Percentiles rank a stretch among this genome's conserved stretches.
phyloP scores from a whole-genome alignment of 306 rosid species.

The Dalbergia cochinchinensis region DNA sequence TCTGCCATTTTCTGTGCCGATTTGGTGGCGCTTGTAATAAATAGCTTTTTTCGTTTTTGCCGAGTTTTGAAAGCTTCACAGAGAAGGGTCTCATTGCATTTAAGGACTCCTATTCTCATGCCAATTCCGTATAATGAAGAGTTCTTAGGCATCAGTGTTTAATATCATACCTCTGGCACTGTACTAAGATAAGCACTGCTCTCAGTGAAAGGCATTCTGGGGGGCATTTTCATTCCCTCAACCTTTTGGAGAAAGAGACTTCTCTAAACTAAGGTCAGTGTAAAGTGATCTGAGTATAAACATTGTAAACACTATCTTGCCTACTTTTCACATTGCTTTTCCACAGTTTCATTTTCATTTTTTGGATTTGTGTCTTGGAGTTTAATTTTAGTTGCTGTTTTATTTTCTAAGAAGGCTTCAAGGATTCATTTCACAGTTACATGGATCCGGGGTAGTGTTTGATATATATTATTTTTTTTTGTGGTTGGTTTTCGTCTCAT shows the following conservation, averaged over 20 bases:
- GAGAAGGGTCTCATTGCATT: conserved; percentile 52
- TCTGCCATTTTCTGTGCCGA: conserved; percentile 58
- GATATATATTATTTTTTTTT: conserved; percentile 6
- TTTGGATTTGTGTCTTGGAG: not conserved
- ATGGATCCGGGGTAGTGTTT: conserved; percentile 62
- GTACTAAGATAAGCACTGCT: not conserved
- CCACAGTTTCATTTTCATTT: not conserved
- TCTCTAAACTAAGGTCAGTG: conserved; percentile 50
- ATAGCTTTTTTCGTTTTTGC: conserved; percentile 44
- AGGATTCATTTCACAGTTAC: conserved; percentile 39
- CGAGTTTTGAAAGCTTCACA: conserved; percentile 31
- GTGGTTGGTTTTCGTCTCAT: conserved; percentile 53
- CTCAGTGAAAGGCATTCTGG: conserved; percentile 16
- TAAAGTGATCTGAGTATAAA: conserved; percentile 22
- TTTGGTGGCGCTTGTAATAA: conserved; percentile 81
- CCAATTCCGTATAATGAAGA: conserved; percentile 28
- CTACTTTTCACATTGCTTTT: not conserved
- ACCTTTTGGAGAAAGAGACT: conserved; percentile 62
- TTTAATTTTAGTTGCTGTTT: conserved; percentile 25
- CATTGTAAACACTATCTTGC: not conserved
- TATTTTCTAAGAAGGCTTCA: conserved; percentile 12
- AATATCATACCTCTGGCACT: too few relatives aligned
- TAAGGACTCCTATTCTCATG: conserved; percentile 45
- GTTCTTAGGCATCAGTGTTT: conserved; percentile 19
- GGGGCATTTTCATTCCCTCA: conserved; percentile 24